Base-by-base conservation (phyloP, 495 filamentous ascomycete species). In the Astrocystis sublimbata region DNA sequence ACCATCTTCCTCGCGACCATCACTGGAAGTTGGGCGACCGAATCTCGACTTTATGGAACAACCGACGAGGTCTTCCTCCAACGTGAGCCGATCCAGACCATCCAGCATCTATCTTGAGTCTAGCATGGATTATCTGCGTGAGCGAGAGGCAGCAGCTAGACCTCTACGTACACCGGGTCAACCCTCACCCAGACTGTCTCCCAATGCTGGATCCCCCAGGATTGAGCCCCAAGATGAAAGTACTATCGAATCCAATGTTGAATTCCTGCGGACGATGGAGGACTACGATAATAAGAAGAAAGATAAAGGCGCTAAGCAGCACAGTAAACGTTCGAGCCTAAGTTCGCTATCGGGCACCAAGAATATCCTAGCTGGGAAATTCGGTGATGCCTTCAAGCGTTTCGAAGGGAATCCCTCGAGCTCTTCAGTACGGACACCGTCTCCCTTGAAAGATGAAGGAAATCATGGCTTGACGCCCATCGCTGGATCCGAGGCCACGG, bases 371-470 rank as follows among this genome's bases (percentile, higher is more conserved):
- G 88, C 88, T 26, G 91, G 93, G 7, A 92, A 90, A 71, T 97
- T 98, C 73, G 92, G 96, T 2, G 96, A 97, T 55, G 93, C 96
- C 4, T 98, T 98, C 79, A 89, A 93, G 63, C 85, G 90, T 5
- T 98, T 98, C 67, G 94, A 98, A 71, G 83, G 83, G 23, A 82
- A 80, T 17, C 65, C 72, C 65, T 79, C 80, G 35, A 71, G 66
- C 24, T 74, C 74, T 17, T 77, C 72, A 35, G 73, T 71, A 24
- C 79, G 81, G 64, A 82, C 80, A 26, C 83, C 85, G 30, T 86
- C 84, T 31, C 85, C 83, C 1, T 65, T 82, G 9, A 81, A 81
- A 58, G 80, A 84, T 21, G 66, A 77, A 23, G 81, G 79, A n/a
- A 74, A 78, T 41, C 76, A 76, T 46, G 80, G 81, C 42, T 74